Conservation (phyloP, 2,329 filamentous ascomycete genomes). For the Botrytis paeoniae region DNA sequence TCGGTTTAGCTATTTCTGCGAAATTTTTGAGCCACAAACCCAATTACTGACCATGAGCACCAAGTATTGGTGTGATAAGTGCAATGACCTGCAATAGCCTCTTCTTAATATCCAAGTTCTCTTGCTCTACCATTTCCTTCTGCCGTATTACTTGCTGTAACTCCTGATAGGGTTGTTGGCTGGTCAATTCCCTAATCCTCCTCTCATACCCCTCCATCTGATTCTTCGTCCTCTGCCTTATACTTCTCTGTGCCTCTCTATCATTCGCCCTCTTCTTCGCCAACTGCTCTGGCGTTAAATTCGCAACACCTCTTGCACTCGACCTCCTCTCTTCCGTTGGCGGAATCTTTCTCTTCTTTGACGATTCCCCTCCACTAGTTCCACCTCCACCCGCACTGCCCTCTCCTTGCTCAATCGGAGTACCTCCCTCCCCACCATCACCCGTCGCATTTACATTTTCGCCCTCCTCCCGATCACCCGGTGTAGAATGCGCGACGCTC, state of each 20-base stretch:
- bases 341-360: constrained; percentile 3
- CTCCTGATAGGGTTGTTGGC: constrained; percentile 79
- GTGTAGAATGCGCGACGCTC: background rate
- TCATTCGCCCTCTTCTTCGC: constrained; percentile 91
- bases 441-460: background rate
- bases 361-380: background rate
- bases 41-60: constrained; percentile 33
- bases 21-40: constrained; percentile 3
- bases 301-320: constrained; percentile 75
- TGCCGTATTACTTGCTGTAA: constrained; percentile 71
- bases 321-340: constrained; percentile 33
- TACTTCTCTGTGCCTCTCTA: constrained; percentile 83
- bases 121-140: constrained; percentile 73
- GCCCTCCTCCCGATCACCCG: background rate
- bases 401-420: constrained; percentile 1
- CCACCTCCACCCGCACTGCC: constrained; percentile 1
- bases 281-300: constrained; percentile 82
- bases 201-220: constrained; percentile 79
- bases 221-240: constrained; percentile 80
- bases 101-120: constrained; percentile 75
- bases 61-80: constrained; percentile 59
- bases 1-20: background rate
- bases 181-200: constrained; percentile 70
- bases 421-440: background rate
- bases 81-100: constrained; percentile 63